Percentiles rank a stretch among this genome's conserved stretches.
Conservation (phyloP, 257 asterid genomes). For the Haberlea rhodopensis region DNA sequence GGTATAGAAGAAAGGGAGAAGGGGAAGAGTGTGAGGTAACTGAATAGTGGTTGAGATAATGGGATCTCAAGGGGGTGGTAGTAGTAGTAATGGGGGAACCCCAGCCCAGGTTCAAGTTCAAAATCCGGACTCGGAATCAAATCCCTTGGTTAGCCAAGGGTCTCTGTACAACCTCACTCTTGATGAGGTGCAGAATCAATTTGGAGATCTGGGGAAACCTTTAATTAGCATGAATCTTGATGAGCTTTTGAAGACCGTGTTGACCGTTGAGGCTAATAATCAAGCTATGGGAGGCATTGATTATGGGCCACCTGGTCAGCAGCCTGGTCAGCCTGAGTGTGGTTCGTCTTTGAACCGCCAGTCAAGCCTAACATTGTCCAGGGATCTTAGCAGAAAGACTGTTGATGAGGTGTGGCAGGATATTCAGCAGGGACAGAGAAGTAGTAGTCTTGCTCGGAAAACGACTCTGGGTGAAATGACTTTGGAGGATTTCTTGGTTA, state of each 20-base stretch:
- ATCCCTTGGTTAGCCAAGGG: conserved; percentile 58
- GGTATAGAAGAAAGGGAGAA: neutral
- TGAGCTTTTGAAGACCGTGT: conserved; percentile 81
- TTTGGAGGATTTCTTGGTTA: too few species aligned
- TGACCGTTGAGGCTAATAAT: conserved; percentile 54
- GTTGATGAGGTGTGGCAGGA: too few species aligned
- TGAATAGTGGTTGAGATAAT: conserved; percentile 43
- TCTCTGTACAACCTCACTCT: conserved; percentile 81
- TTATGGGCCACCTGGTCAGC: conserved; percentile 32
- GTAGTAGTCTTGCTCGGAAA: too few species aligned
- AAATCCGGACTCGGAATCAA: conserved; percentile 36
- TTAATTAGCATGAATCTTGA: conserved; percentile 84
- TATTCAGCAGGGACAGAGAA: too few species aligned
- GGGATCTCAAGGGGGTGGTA: conserved; percentile 78
- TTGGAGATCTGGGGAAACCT: conserved; percentile 78
- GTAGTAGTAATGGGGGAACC: conserved; percentile 35
- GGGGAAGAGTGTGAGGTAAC: conserved; percentile 13
- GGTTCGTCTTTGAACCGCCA: conserved; percentile 44
- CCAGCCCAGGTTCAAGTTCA: conserved; percentile 30
- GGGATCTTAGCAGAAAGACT: conserved; percentile 75
- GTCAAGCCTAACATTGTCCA: conserved; percentile 44
- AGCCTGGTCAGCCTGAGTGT: conserved; percentile 28
- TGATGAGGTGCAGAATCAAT: conserved; percentile 82
- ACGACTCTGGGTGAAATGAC: too few species aligned
- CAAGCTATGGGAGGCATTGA: conserved; percentile 43